These are phyloP conservation scores for Penicillium psychrofluorescens DNA, from an alignment of 495 filamentous ascomycete species.

Conservation along the genomic window DNA sequence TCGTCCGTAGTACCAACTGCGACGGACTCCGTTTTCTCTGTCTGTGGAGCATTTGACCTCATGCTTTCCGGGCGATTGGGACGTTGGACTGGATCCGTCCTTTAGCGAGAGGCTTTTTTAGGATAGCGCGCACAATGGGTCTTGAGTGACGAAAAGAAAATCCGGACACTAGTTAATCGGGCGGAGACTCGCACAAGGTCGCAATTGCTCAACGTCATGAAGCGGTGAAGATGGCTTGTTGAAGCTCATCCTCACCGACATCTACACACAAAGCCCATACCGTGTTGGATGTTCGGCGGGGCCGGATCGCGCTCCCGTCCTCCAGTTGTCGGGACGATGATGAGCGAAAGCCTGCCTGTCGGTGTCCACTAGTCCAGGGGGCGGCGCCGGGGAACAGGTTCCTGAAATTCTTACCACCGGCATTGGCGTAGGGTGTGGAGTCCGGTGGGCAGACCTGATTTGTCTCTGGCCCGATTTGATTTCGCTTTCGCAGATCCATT, in stretches of 20 bases:
- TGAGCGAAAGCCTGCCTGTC: conserved; percentile 11
- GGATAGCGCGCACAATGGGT: conserved; percentile 21
- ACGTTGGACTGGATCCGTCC: conserved; percentile 11
- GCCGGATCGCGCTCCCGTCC: no score
- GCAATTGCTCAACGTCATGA: not conserved
- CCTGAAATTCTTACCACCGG: conserved; percentile 17
- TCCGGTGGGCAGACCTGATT: conserved; percentile 7
- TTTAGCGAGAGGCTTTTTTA: conserved; percentile 20
- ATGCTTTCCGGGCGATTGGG: conserved; percentile 7
- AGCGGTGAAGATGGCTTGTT: not conserved
- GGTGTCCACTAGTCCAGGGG: conserved; percentile 22
- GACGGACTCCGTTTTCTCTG: no score
- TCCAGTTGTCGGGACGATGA: conserved; percentile 22
- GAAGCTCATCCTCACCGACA: conserved; percentile 12
- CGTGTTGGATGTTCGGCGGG: conserved; percentile 5
- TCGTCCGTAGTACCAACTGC: no score
- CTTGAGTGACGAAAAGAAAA: not conserved
- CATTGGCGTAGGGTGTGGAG: conserved; percentile 4
- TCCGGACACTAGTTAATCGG: not conserved
- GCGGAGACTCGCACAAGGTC: not conserved
- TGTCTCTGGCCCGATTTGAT: conserved; percentile 14
- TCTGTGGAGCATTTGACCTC: not conserved
- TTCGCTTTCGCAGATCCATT: conserved; percentile 19
- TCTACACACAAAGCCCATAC: conserved; percentile 17
- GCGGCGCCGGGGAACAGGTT: conserved; percentile 23